Base-by-base conservation (phyloP, 306 rosid genomes). In the Oxytropis ochrocephala region DNA sequence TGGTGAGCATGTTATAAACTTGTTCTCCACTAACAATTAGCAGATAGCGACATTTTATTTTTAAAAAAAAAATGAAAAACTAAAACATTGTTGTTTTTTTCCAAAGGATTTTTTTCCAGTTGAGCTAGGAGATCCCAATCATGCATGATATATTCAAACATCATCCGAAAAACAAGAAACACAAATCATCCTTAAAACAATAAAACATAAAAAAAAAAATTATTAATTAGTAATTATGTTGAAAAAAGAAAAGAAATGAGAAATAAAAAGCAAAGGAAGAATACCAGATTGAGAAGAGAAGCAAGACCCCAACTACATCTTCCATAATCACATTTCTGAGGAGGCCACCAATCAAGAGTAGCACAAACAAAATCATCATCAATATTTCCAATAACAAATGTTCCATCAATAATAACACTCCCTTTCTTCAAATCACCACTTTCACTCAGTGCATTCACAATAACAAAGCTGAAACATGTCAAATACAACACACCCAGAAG, bases 331-430 rank as follows among this genome's bases (percentile, higher is more conserved):
- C 99, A 94, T 84, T 94, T 94, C 84, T 87, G 85, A 64, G 97
- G 96, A 50, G 99, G 99, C 99, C 99, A 94, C 99, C 99, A 94
- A 75, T 94, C 99, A 61, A 94, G 27, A 56, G 99, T 91, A 8
- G 99, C 97, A 80, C 99, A 94, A 0, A 91, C 81, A 66, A 91
- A 94, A 84, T 91, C 99, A 18, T 82, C 87, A 77, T 94, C 99
- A 42, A 83, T 91, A 33, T 55, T 79, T 58, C 88, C 99, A 74
- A 91, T 80, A 35, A 82, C 74, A 41, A 80, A 75, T 81, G 75
- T 78, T 12, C 83, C 96, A 66, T 85, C 73, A 16, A 94, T 75
- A 9, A 27, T 35, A 42, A 90, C 83, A 57, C 47, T 79, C 14
- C 94, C 97, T 79, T 76, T 65, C 14, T 75, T 68, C 9, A 70